phyloP scores from a whole-genome alignment of 148 eudicot genomes.

The Heliamphora exappendiculata region DNA sequence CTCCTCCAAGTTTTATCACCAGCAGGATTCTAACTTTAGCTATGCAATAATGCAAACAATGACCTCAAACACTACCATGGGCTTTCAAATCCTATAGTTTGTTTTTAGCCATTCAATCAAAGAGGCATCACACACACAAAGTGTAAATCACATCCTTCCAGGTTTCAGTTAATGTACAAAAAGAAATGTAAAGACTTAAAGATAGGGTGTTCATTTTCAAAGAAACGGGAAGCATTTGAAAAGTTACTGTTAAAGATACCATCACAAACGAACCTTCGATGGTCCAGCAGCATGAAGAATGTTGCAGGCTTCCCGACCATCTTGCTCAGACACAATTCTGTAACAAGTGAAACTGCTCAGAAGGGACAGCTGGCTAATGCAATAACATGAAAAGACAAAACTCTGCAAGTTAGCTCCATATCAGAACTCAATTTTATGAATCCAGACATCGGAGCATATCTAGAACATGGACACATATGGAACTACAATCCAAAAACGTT shows the following conservation, averaged over 20 bases:
- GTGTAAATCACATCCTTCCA: not conserved
- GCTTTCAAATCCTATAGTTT: not conserved
- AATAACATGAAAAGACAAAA: not conserved
- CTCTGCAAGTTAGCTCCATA: not conserved
- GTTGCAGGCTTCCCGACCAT: conserved; percentile 84
- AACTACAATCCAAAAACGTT: not conserved
- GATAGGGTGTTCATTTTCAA: not conserved
- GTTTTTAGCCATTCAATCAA: not conserved
- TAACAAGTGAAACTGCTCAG: conserved; percentile 16
- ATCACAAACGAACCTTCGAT: conserved; percentile 46
- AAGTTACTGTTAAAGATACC: not conserved
- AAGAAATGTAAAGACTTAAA: not conserved
- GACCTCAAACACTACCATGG: not conserved
- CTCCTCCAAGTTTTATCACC: too few species aligned
- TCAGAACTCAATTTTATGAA: not conserved
- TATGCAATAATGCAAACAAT: too few species aligned
- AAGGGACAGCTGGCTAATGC: not conserved
- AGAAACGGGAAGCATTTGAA: not conserved
- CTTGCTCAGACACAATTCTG: conserved; percentile 81
- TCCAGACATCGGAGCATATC: not conserved
- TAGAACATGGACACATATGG: not conserved
- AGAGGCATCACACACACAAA: not conserved
- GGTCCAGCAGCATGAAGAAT: conserved; percentile 96
- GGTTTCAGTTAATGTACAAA: not conserved
- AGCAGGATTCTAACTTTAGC: too few species aligned